Percentiles rank a stretch among this genome's conserved stretches.
Conservation (phyloP, 257 asterid genomes). For the Fraxinus pennsylvanica region DNA sequence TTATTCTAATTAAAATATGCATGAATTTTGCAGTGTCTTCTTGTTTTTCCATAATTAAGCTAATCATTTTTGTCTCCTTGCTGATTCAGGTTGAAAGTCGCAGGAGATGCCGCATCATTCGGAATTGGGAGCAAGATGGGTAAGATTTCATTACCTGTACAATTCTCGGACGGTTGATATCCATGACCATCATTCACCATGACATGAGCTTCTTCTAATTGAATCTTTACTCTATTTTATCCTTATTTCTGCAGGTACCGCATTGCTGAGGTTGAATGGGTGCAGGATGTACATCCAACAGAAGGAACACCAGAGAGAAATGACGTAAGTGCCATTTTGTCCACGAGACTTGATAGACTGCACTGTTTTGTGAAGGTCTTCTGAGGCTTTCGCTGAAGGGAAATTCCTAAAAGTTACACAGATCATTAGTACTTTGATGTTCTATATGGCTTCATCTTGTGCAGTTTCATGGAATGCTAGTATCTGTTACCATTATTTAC, state of each 20-base stretch:
- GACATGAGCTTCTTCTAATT: slow-evolving; percentile 20
- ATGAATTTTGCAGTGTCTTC: background rate
- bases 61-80: slow-evolving; percentile 27
- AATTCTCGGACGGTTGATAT: slow-evolving; percentile 12
- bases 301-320: slow-evolving; percentile 72
- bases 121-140: slow-evolving; percentile 97
- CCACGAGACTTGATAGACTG: background rate
- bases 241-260: slow-evolving; percentile 69
- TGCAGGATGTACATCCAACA: slow-evolving; percentile 53
- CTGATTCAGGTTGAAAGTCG: slow-evolving; percentile 84
- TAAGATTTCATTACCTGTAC: slow-evolving; percentile 33
- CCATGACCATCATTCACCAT: background rate
- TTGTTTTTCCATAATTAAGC: slow-evolving; percentile 14
- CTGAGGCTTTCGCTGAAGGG: too few species aligned
- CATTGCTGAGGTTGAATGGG: slow-evolving; percentile 94
- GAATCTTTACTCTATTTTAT: slow-evolving; percentile 19
- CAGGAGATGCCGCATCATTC: slow-evolving; percentile 78
- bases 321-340: slow-evolving; percentile 54
- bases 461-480: background rate
- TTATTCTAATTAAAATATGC: slow-evolving; percentile 16
- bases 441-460: too few species aligned
- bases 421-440: background rate
- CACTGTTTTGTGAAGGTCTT: background rate
- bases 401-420: background rate
- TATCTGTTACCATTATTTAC: background rate